These are phyloP conservation scores for Acacia pycnantha DNA, from an alignment of 331 rosid species.

Conservation along the genomic window DNA sequence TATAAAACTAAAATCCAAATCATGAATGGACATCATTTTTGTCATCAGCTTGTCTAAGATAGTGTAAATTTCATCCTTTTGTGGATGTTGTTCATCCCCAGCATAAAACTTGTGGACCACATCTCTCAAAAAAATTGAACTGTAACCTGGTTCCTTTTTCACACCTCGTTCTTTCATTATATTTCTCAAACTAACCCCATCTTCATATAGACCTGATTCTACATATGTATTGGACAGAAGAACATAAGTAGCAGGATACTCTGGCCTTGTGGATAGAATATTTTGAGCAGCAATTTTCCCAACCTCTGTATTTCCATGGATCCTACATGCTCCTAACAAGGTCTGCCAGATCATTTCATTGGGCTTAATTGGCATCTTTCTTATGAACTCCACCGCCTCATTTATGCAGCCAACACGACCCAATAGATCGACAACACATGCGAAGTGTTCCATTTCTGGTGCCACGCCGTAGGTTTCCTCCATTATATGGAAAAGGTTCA, in stretches of 20 bases:
- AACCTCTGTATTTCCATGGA: slow-evolving; percentile 58
- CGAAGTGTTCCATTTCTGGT: slow-evolving; percentile 75
- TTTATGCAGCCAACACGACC: slow-evolving; percentile 63
- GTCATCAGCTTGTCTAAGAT: slow-evolving; percentile 47
- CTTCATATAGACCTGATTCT: slow-evolving; percentile 47
- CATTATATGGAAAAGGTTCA: slow-evolving; percentile 52
- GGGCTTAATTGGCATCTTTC: slow-evolving; percentile 60
- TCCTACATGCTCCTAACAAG: slow-evolving; percentile 78
- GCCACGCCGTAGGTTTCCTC: slow-evolving; percentile 45
- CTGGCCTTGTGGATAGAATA: slow-evolving; percentile 53
- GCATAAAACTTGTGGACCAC: slow-evolving; percentile 64
- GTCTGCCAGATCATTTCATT: slow-evolving; percentile 78
- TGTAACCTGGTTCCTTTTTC: slow-evolving; percentile 63
- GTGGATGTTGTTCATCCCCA: slow-evolving; percentile 62
- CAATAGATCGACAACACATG: slow-evolving; percentile 74
- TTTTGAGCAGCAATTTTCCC: slow-evolving; percentile 68
- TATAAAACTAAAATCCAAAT: slow-evolving; percentile 26
- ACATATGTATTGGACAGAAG: slow-evolving; percentile 70
- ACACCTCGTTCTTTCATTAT: slow-evolving; percentile 65
- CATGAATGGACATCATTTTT: slow-evolving; percentile 33
- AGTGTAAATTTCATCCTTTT: slow-evolving; percentile 51
- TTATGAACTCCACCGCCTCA: slow-evolving; percentile 62
- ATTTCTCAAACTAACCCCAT: slow-evolving; percentile 54
- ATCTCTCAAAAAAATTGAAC: slow-evolving; percentile 73
- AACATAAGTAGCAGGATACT: slow-evolving; percentile 59